Percentiles rank a stretch among this genome's conserved stretches.
Evolutionary conservation across 495 filamentous ascomycete species (phyloP).

Genomic region (Penicillium subrubescens): DNA sequence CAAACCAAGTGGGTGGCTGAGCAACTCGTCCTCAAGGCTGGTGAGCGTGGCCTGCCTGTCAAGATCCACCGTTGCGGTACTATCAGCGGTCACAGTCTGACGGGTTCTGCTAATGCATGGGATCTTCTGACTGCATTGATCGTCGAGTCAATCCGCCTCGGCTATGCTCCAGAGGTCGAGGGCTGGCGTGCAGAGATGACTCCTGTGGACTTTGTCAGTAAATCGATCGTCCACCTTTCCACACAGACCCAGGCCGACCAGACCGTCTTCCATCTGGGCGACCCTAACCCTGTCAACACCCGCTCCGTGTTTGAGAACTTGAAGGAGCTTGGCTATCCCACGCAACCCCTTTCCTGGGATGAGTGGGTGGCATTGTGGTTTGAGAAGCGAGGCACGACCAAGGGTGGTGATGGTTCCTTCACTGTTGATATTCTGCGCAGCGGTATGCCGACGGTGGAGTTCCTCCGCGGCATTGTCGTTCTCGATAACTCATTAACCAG

Average conservation of each 20-base stretch:
- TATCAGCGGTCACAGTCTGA: conserved; percentile 64
- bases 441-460: conserved; percentile 68
- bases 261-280: conserved; percentile 64
- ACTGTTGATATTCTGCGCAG: conserved; percentile 54
- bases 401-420: conserved; percentile 62
- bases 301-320: conserved; percentile 58
- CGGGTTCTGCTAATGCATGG: conserved; percentile 66
- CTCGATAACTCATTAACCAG: conserved; percentile 60
- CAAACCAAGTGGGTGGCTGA: conserved; percentile 72
- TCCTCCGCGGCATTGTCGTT: conserved; percentile 58
- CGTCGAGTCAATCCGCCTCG: conserved; percentile 66
- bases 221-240: conserved; percentile 61
- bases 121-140: conserved; percentile 67
- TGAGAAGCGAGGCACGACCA: conserved; percentile 55
- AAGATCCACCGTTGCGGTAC: conserved; percentile 64
- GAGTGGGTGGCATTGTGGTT: conserved; percentile 66
- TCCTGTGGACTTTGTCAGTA: conserved; percentile 69
- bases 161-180: conserved; percentile 61
- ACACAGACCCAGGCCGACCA: conserved; percentile 55
- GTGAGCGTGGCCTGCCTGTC: conserved; percentile 59
- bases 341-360: conserved; percentile 58
- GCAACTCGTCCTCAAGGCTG: conserved; percentile 64
- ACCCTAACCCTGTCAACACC: conserved; percentile 61
- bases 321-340: conserved; percentile 62
- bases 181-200: conserved; percentile 75